Percentiles rank a stretch among this genome's conserved stretches.
These are phyloP conservation scores for Epithemia pelagica DNA, from an alignment of 108 stramenopile species.

Conservation along the genomic window DNA sequence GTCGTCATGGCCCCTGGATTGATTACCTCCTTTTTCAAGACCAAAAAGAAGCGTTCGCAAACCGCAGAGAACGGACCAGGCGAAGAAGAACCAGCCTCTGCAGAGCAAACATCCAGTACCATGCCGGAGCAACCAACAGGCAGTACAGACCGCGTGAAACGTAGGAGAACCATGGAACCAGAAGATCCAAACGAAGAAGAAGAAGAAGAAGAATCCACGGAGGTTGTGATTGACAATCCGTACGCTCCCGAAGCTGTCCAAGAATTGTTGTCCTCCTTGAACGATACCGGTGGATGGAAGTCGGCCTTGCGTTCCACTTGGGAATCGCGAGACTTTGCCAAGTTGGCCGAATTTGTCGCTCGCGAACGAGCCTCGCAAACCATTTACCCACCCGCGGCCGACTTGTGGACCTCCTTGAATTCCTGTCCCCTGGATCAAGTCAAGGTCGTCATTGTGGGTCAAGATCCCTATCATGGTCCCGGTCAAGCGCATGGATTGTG, in stretches of 20 bases:
- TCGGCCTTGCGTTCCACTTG: not conserved
- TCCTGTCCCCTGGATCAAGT: conserved; percentile 67
- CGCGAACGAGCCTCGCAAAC: conserved; percentile 18
- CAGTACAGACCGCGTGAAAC: not conserved
- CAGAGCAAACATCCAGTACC: not conserved
- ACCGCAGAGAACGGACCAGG: not conserved
- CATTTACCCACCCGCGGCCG: conserved; percentile 79
- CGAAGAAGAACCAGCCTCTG: not conserved
- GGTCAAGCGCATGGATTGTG: conserved; percentile 78
- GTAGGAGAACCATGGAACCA: no score
- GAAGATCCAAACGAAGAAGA: no score
- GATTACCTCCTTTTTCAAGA: conserved; percentile 7
- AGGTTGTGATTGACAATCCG: not conserved
- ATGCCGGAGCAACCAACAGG: not conserved
- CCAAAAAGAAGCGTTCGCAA: not conserved
- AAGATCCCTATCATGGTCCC: conserved; percentile 99
- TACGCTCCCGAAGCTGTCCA: not conserved
- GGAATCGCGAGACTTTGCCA: conserved; percentile 12
- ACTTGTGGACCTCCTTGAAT: conserved; percentile 89
- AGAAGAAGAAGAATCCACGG: not conserved
- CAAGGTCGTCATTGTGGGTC: conserved; percentile 96
- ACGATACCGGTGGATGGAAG: not conserved
- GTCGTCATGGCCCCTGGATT: no score
- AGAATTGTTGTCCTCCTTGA: not conserved
- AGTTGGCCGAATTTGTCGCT: conserved; percentile 22